Conservation (phyloP, 139 green algal species). For the Tetradesmus obliquus region DNA sequence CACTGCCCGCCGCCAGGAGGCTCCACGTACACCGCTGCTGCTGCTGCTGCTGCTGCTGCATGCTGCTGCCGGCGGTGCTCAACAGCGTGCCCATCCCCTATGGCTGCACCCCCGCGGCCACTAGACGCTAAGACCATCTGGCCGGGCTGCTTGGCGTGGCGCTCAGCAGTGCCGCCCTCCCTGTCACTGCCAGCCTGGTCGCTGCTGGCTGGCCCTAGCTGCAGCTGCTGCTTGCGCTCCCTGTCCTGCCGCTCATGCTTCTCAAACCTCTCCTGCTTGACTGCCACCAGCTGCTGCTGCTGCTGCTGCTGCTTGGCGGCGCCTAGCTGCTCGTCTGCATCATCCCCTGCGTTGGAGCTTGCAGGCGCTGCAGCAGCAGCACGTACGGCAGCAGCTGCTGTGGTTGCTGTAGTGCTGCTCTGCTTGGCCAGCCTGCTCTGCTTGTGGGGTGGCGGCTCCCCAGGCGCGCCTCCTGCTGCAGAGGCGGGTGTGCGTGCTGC, state of each 20-base stretch:
- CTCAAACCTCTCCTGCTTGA: not conserved
- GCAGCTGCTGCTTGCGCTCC: conserved; percentile 8
- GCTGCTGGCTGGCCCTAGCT: not conserved
- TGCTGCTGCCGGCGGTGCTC: not conserved
- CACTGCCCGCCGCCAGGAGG: not conserved
- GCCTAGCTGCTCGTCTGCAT: not conserved
- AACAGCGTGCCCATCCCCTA: not conserved
- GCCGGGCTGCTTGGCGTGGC: not conserved
- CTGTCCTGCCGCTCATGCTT: not conserved
- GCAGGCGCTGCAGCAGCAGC: not conserved
- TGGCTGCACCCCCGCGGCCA: not conserved
- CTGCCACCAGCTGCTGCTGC: not conserved
- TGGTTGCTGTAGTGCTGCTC: not conserved
- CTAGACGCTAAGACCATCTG: too few relatives aligned
- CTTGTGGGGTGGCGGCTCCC: not conserved
- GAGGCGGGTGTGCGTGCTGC: not conserved
- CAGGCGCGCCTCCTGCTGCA: not conserved
- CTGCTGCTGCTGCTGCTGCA: not conserved
- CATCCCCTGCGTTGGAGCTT: not conserved
- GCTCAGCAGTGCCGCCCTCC: not conserved
- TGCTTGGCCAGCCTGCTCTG: conserved; percentile 34
- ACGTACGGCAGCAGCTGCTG: not conserved
- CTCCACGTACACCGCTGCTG: conserved; percentile 16
- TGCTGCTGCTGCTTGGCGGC: conserved; percentile 27
- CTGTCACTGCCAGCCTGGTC: not conserved